phyloP scores from a whole-genome alignment of 306 rosid species.

The Comarum palustre region DNA sequence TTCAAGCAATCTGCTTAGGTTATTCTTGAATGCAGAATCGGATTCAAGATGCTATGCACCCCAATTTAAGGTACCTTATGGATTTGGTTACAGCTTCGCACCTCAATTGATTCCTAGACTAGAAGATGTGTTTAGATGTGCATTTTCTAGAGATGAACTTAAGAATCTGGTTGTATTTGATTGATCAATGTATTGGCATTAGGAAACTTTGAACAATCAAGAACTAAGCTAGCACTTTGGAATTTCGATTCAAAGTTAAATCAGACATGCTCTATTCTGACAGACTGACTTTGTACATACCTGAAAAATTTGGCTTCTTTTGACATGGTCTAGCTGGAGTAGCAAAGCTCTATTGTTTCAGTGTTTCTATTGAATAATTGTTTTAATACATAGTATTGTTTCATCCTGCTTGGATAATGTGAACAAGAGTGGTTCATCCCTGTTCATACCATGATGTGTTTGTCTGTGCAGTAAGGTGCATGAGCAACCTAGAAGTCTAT shows the following conservation, averaged over 20 bases:
- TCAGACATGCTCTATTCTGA: too few species aligned
- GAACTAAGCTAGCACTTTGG: too few species aligned
- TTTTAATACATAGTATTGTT: too few species aligned
- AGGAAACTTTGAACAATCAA: neutral
- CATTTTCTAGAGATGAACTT: neutral
- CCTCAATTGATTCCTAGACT: neutral
- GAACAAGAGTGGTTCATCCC: neutral
- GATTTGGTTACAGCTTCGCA: neutral
- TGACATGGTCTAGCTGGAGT: too few species aligned
- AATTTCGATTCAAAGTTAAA: too few species aligned
- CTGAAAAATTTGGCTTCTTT: too few species aligned
- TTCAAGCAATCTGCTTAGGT: neutral
- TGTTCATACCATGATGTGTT: neutral
- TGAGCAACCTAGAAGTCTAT: too few species aligned
- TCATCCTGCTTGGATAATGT: too few species aligned
- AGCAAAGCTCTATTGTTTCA: too few species aligned
- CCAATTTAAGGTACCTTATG: neutral
- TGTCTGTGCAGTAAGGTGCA: neutral
- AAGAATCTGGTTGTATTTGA: neutral
- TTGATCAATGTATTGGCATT: neutral
- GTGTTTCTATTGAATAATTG: too few species aligned
- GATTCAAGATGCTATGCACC: slow-evolving; percentile 5
- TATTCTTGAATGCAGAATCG: neutral
- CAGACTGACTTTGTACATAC: too few species aligned
- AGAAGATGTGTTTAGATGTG: neutral